Evolutionary conservation across 2,329 filamentous ascomycete species (phyloP).

Genomic region (Xylaria polymorpha): DNA sequence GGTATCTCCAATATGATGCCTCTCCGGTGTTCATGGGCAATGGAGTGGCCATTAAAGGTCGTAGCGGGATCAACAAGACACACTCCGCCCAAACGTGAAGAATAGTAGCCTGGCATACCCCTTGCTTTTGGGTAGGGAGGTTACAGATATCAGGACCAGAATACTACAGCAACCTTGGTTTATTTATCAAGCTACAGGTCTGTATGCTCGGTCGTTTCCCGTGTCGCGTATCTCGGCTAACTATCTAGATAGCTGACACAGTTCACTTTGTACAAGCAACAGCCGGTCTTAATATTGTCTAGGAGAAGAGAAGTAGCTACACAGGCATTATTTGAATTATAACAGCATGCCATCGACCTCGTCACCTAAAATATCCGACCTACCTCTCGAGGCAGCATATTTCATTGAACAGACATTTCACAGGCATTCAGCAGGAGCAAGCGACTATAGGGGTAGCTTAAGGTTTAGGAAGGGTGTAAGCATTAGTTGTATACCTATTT

Average conservation of each 20-base stretch:
- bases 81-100: background rate
- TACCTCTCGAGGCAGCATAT: background rate
- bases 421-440: background rate
- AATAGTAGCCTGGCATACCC: background rate
- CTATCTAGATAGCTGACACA: slow-evolving; percentile 1
- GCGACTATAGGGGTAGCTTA: background rate
- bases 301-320: background rate
- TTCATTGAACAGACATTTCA: background rate
- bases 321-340: background rate
- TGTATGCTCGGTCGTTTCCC: slow-evolving; percentile 1
- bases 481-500: background rate
- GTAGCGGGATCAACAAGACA: slow-evolving; percentile 12
- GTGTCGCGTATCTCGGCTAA: slow-evolving; percentile 11
- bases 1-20: slow-evolving; percentile 32
- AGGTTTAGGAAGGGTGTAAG: background rate
- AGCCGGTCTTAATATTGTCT: background rate
- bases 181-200: slow-evolving; percentile 1
- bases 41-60: slow-evolving; percentile 32
- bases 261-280: background rate
- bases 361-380: background rate
- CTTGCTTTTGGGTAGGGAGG: background rate
- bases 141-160: background rate
- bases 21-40: slow-evolving; percentile 20
- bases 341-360: background rate
- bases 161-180: background rate